Evolutionary conservation across 306 rosid species (phyloP).

Genomic region (Cicer pinnatifidum): DNA sequence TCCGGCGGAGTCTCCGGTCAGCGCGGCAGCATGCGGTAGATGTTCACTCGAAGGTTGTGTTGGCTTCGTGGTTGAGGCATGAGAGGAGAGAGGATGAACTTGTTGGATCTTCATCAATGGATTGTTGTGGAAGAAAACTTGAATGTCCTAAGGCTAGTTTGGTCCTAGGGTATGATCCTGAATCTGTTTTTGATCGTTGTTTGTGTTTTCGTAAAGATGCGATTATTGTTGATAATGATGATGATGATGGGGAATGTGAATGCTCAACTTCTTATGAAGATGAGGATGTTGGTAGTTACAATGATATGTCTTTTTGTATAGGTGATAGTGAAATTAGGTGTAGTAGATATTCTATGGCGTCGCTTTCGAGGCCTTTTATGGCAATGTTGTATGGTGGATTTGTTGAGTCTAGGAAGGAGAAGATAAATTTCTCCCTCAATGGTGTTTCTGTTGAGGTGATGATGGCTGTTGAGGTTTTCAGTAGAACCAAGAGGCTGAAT

Average conservation of each 20-base stretch:
- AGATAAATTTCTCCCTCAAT: conserved; percentile 67
- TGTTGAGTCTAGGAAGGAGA: conserved; percentile 67
- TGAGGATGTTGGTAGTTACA: conserved; percentile 43
- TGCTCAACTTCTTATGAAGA: conserved; percentile 62
- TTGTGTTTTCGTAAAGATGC: neutral
- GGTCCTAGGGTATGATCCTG: conserved; percentile 67
- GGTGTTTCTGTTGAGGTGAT: conserved; percentile 67
- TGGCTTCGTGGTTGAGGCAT: conserved; percentile 71
- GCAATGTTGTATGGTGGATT: conserved; percentile 81
- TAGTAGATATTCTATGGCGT: conserved; percentile 58
- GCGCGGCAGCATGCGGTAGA: conserved; percentile 75
- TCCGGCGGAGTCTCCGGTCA: conserved; percentile 70
- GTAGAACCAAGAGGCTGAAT: conserved; percentile 66
- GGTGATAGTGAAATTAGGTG: conserved; percentile 74
- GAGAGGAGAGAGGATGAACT: conserved; percentile 88
- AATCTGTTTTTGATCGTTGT: conserved; percentile 64
- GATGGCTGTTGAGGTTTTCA: conserved; percentile 70
- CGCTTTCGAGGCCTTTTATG: conserved; percentile 68
- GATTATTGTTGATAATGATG: neutral
- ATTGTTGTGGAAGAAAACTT: conserved; percentile 68
- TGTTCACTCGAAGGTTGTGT: conserved; percentile 70
- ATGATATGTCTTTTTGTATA: conserved; percentile 65
- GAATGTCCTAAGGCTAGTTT: conserved; percentile 76
- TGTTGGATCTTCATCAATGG: conserved; percentile 62
- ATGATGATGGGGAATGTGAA: conserved; percentile 42